These are phyloP conservation scores for Curvularia verruculosa DNA, from an alignment of 2,329 filamentous ascomycete species.

Conservation along the genomic window DNA sequence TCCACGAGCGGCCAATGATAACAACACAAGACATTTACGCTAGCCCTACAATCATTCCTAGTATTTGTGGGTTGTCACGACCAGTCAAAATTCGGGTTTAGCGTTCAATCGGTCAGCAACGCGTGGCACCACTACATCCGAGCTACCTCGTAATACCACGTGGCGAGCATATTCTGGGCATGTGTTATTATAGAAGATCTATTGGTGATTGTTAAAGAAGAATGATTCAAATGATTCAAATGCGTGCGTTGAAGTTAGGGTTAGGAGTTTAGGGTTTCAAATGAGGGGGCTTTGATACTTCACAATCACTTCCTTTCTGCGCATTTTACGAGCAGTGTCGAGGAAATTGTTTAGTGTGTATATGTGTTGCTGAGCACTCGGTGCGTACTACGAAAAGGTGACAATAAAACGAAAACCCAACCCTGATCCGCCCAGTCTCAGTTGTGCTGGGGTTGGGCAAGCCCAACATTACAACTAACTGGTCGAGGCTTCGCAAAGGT, in stretches of 20 bases:
- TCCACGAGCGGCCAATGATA: neutral
- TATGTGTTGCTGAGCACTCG: neutral
- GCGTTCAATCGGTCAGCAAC: neutral
- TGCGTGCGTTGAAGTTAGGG: neutral
- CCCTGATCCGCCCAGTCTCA: neutral
- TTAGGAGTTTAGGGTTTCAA: too few relatives aligned
- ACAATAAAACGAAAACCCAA: neutral
- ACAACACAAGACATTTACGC: neutral
- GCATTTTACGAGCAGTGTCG: neutral
- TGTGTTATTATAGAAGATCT: neutral
- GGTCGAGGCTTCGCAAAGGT: neutral
- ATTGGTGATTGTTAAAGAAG: neutral
- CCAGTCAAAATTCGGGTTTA: neutral
- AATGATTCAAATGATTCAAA: too few relatives aligned
- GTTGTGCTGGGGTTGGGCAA: neutral
- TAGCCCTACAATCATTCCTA: neutral
- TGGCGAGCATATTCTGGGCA: neutral
- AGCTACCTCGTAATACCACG: neutral
- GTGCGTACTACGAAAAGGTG: neutral
- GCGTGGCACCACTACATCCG: neutral
- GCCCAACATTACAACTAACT: neutral
- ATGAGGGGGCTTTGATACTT: neutral
- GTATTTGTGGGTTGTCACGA: neutral
- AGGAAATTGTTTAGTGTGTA: neutral
- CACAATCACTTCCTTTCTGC: neutral